phyloP scores from a whole-genome alignment of 2,329 filamentous ascomycete genomes.

The Aspergillus flavus region DNA sequence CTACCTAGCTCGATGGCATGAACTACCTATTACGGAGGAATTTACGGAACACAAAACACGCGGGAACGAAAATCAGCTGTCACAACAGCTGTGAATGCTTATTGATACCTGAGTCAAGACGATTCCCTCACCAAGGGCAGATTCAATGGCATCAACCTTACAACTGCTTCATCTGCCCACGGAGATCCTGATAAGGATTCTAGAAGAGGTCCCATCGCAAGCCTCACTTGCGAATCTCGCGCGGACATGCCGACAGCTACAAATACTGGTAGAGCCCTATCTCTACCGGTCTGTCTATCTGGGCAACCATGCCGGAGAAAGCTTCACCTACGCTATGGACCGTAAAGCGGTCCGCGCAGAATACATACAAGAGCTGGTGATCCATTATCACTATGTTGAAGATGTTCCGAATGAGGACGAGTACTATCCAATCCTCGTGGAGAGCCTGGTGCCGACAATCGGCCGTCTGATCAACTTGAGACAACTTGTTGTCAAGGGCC shows the following conservation, averaged over 20 bases:
- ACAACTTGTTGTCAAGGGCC: conserved; percentile 8
- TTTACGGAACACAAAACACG: not conserved
- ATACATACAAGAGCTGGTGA: conserved; percentile 3
- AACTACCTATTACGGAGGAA: not conserved
- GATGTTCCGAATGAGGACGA: conserved; percentile 1
- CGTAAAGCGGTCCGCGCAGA: not conserved
- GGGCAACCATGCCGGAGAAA: conserved; percentile 5
- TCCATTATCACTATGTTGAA: conserved; percentile 10
- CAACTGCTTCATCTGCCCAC: conserved; percentile 3
- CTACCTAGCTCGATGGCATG: not conserved
- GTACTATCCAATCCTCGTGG: conserved; percentile 6
- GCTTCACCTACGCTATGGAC: conserved; percentile 2
- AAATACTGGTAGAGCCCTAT: not conserved
- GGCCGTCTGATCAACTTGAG: conserved; percentile 4
- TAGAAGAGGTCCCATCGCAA: not conserved
- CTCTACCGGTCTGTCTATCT: conserved; percentile 9
- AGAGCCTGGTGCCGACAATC: conserved; percentile 4
- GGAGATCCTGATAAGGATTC: not conserved
- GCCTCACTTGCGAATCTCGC: conserved; percentile 3
- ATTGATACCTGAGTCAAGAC: not conserved
- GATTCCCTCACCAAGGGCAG: not conserved
- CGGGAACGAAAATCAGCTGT: not conserved
- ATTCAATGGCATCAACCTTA: not conserved
- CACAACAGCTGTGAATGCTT: not conserved
- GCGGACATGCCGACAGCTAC: conserved; percentile 2